Evolutionary conservation across 2,329 filamentous ascomycete species (phyloP), one percentile per base, ranked within the genome.

Genomic region (Periglandula ipomoeae): DNA sequence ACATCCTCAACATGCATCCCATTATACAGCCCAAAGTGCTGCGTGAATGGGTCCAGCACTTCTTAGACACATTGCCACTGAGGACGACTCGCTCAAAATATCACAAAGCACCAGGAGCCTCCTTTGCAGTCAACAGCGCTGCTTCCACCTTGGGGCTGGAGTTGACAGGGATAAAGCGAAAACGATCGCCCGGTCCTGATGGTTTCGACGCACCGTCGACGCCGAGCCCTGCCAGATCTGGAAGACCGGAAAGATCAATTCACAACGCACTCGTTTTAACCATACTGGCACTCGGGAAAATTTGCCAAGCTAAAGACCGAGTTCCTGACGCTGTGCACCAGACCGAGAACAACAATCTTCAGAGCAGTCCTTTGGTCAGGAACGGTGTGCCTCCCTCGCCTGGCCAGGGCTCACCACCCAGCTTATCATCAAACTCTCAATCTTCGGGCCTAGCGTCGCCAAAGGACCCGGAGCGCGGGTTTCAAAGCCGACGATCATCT

Each of bases 211-310:
- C 49, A 30, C 56, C 61, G 30, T 53, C 58, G 55, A 66, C 59
- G 44, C 53, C 67, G 52, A 52, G 53, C 17, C 53, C 52, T 27
- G 53, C 53, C 30, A 76, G 73, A 55, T 65, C 69, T 6, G 70
- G 72, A 3, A 71, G 71, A 49, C 79, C 80, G 3, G 77, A 76
- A 55, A 74, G 84, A 46, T 88, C 85, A 7, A 81, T 93, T 15
- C 78, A 82, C 47, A 95, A 87, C 56, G 89, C 89, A 0, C 75
- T 97, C 35, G 79, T 96, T 1, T 74, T 96, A 2, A 73, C 91
- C 4, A 81, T 95, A 1, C 73, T 97, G 47, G 91, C 91, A 0
- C 70, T 98, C 5, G 93, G 93, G 17, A 89, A 89, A 59, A 85
- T 97, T 11, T 91, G 87, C 58, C 63, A 72, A 8, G 66, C 76